Conservation (phyloP, 257 asterid genomes). For the Solanum lycopersicoides region DNA sequence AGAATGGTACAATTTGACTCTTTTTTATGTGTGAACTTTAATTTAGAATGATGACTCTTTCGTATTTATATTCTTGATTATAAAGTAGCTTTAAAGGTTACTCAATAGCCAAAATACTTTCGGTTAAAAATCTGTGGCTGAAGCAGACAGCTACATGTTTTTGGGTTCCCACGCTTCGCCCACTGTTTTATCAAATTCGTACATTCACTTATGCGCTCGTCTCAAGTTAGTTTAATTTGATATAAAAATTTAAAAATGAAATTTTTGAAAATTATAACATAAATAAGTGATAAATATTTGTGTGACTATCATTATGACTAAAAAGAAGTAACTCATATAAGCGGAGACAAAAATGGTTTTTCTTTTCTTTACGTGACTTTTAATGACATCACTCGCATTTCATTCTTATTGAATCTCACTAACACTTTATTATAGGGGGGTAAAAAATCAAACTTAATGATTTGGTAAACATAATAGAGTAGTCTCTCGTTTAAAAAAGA, state of each 20-base stretch:
- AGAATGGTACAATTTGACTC: not conserved
- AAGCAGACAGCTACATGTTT: not conserved
- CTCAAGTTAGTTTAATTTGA: no score
- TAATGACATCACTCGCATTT: not conserved
- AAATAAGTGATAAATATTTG: no score
- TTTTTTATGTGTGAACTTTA: not conserved
- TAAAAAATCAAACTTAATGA: no score
- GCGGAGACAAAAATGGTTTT: no score
- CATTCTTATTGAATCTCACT: not conserved
- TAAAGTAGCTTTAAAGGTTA: not conserved
- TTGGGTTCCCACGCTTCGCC: not conserved
- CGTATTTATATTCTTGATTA: not conserved
- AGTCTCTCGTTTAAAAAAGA: no score
- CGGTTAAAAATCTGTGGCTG: not conserved
- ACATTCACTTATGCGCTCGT: rapidly evolving
- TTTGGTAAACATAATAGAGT: not conserved
- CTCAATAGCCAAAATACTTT: not conserved
- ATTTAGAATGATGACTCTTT: not conserved
- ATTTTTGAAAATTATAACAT: no score
- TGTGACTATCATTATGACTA: no score
- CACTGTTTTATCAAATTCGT: not conserved
- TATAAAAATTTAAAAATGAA: no score
- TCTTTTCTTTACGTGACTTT: no score
- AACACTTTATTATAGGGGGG: not conserved
- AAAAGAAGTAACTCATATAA: no score